Percentiles rank a stretch among this genome's conserved stretches.
phyloP scores from a whole-genome alignment of 805 yeast species.

The Diddensiella santjacobensis region DNA sequence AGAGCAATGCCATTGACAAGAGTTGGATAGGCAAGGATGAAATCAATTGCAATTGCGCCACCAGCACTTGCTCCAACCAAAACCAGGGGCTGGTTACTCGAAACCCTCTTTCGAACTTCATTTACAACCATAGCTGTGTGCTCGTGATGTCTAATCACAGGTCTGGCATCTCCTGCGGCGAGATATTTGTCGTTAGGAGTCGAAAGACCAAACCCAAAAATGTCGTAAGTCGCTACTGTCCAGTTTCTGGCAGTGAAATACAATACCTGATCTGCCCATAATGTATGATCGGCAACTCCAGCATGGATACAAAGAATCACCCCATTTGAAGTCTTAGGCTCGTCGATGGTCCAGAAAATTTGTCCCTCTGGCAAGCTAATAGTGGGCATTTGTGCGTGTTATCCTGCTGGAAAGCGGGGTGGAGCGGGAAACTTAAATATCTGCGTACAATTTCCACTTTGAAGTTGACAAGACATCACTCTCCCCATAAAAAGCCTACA shows the following conservation, averaged over 20 bases:
- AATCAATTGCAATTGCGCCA: slow-evolving; percentile 2
- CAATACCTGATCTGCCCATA: slow-evolving; percentile 5
- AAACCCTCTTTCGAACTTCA: neutral
- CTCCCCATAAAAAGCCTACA: too few relatives aligned
- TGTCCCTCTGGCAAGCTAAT: neutral
- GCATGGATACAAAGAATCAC: slow-evolving; percentile 3
- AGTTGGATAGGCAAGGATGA: slow-evolving; percentile 1
- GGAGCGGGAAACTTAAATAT: too few relatives aligned
- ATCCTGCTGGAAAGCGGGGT: too few relatives aligned
- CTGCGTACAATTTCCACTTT: too few relatives aligned
- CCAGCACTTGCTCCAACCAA: slow-evolving; percentile 8
- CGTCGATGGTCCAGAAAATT: neutral
- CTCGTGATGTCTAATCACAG: neutral
- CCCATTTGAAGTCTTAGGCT: neutral
- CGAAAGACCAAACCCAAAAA: neutral
- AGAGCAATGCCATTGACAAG: slow-evolving; percentile 2
- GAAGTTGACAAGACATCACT: too few relatives aligned
- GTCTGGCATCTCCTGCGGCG: neutral
- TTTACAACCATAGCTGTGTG: neutral
- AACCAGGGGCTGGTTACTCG: neutral
- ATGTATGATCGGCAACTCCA: slow-evolving; percentile 4
- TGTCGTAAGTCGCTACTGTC: neutral
- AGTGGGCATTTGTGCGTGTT: too few relatives aligned
- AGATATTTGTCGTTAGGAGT: neutral
- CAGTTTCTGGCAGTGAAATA: slow-evolving; percentile 2